Evolutionary conservation across 495 filamentous ascomycete genomes (phyloP), one percentile per base, ranked within the genome.

Genomic region (Xylaria nigripes): DNA sequence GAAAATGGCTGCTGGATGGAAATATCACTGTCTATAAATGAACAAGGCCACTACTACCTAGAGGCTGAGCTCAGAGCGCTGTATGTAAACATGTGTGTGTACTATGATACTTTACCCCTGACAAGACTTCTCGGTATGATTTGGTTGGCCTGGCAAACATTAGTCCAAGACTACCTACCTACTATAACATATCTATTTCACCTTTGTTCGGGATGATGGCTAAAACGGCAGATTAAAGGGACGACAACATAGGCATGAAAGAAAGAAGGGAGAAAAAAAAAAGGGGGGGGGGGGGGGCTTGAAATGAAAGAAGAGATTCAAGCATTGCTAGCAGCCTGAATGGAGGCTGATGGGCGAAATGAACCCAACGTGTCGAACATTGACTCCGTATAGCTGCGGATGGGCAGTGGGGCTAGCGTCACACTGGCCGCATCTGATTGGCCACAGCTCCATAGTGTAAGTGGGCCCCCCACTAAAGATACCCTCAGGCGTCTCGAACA

Each of bases 21-120:
- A 8, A 42, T 13, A 6, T 42, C 15, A 8, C 7, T 48, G 19
- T 55, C 52, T 13, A 54, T 24, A 42, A 22, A 32, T 42, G 15
- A 22, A 30, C 44, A 45, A 25, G 1, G 30, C 44, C 49, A 50
- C 40, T 38, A 19, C 40, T 51, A 54, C 13, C 4, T 15, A 12
- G 15, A 36, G 32, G 32, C 32, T 56, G 44, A 48, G 57, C 48
- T 47, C 45, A 13, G 23, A 23, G 34, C 52, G 45, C 48, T 66
- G 63, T 66, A 61, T 66, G 63, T 66, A 63, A 57, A 66, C 61
- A 40, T 18, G n/a, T n/a, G n/a, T n/a, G n/a, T 18, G 15, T 40
- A 62, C 51, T 62, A 59, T 44, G 58, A 60, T 46, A 58, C 57
- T 40, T 18, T 40, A 50, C 22, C 21, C 43, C 47, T 34, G n/a